A percentile compares a stretch with the other conserved stretches of the same genome.
Conservation (phyloP, 768 basidiomycete genomes). For the Coprinopsis sp. region DNA sequence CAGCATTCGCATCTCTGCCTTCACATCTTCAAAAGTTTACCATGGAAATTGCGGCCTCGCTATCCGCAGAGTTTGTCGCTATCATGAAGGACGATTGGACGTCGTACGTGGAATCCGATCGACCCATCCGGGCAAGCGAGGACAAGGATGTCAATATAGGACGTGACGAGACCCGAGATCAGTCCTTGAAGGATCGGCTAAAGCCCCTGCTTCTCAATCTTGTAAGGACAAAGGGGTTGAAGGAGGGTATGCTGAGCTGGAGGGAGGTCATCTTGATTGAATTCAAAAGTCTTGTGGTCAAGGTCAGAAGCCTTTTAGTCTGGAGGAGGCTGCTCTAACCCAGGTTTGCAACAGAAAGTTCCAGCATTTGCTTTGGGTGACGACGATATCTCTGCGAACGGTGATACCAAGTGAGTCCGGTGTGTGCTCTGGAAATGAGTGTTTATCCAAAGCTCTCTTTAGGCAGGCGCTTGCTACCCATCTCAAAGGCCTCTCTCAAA, state of each 20-base stretch:
- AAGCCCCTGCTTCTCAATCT: slow-evolving; percentile 77
- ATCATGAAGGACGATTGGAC: slow-evolving; percentile 55
- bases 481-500: slow-evolving; percentile 63
- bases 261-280: slow-evolving; percentile 62
- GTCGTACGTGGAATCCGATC: slow-evolving; percentile 44
- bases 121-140: neutral
- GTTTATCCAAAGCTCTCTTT: neutral
- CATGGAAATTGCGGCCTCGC: slow-evolving; percentile 67
- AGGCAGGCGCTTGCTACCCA: slow-evolving; percentile 48
- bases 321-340: slow-evolving; percentile 1
- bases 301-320: slow-evolving; percentile 39
- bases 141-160: slow-evolving; percentile 6
- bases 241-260: slow-evolving; percentile 67
- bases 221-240: slow-evolving; percentile 63
- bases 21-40: slow-evolving; percentile 65
- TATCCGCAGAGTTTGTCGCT: slow-evolving; percentile 74
- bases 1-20: slow-evolving; percentile 74
- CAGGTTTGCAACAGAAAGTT: slow-evolving; percentile 43
- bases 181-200: slow-evolving; percentile 57
- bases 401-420: slow-evolving; percentile 9
- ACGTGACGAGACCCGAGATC: slow-evolving; percentile 18
- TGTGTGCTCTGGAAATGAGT: neutral
- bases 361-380: slow-evolving; percentile 56
- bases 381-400: slow-evolving; percentile 27
- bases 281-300: slow-evolving; percentile 51